A percentile compares a stretch with the other conserved stretches of the same genome.
phyloP scores from a whole-genome alignment of 331 rosid genomes.

The Rhamnella rubrinervis region DNA sequence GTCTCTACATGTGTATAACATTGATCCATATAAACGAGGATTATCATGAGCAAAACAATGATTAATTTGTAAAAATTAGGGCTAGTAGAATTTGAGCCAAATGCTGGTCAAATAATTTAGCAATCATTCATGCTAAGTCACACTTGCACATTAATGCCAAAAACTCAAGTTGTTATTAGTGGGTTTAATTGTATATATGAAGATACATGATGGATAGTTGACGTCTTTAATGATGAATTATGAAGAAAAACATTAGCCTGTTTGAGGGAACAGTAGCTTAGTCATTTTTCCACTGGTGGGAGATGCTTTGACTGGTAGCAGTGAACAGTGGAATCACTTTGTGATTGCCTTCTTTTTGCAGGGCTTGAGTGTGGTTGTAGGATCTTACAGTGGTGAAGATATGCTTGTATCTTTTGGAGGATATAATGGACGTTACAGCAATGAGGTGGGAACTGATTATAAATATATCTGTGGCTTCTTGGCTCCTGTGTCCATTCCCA shows the following conservation, averaged over 20 bases:
- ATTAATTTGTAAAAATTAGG: too few species aligned
- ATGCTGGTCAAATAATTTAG: too few species aligned
- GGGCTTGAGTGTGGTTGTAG: conserved; percentile 90
- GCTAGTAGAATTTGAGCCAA: too few species aligned
- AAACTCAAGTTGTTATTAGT: too few species aligned
- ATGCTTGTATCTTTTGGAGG: conserved; percentile 85
- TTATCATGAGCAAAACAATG: too few species aligned
- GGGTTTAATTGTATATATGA: too few species aligned
- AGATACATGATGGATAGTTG: too few species aligned
- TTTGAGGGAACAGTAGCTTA: neutral
- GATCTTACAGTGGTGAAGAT: conserved; percentile 73
- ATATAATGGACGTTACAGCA: conserved; percentile 88
- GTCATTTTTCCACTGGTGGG: neutral
- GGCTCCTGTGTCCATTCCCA: conserved; percentile 23
- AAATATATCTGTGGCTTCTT: conserved; percentile 4
- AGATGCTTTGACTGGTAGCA: conserved; percentile 1
- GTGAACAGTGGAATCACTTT: conserved; percentile 12
- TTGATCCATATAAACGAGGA: too few species aligned
- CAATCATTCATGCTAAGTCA: too few species aligned
- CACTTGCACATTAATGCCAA: too few species aligned
- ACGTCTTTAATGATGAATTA: too few species aligned
- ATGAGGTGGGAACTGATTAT: conserved; percentile 55
- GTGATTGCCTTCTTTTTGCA: conserved; percentile 37
- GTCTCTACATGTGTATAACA: too few species aligned
- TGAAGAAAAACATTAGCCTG: neutral